Conservation (phyloP, 495 filamentous ascomycete genomes). For the Cairneyella variabilis region DNA sequence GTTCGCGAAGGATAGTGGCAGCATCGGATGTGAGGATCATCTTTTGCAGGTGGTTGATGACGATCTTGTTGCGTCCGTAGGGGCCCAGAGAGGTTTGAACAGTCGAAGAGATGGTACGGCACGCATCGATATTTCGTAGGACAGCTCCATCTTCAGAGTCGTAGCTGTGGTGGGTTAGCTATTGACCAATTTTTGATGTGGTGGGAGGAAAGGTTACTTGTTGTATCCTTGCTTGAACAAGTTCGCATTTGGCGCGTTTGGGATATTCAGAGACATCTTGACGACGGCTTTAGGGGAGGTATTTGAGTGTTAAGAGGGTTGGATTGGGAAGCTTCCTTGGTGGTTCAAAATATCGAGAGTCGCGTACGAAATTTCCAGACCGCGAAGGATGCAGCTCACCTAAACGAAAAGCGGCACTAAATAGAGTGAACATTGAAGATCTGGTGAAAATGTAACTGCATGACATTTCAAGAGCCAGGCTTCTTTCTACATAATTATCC, state of each 20-base stretch:
- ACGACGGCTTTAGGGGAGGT: conserved; percentile 11
- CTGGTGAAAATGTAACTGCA: no score
- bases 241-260: conserved; percentile 83
- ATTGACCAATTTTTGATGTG: conserved; percentile 16
- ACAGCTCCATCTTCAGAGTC: conserved; percentile 99
- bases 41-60: conserved; percentile 99
- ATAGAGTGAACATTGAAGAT: no score
- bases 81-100: conserved; percentile 96
- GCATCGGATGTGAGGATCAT: conserved; percentile 99
- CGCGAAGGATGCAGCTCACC: no score
- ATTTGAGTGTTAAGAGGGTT: not conserved
- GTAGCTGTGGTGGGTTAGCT: conserved; percentile 57
- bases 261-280: conserved; percentile 92
- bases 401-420: no score
- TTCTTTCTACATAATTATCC: no score
- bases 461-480: no score
- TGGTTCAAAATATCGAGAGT: not conserved
- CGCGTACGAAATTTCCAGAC: not conserved
- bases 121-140: conserved; percentile 97
- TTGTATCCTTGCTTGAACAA: conserved; percentile 98
- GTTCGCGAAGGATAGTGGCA: conserved; percentile 92
- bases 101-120: conserved; percentile 89
- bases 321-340: not conserved
- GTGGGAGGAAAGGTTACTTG: conserved; percentile 56
- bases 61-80: conserved; percentile 98